Evolutionary conservation across 768 basidiomycete species (phyloP).

Genomic region (Mycena polygramma): DNA sequence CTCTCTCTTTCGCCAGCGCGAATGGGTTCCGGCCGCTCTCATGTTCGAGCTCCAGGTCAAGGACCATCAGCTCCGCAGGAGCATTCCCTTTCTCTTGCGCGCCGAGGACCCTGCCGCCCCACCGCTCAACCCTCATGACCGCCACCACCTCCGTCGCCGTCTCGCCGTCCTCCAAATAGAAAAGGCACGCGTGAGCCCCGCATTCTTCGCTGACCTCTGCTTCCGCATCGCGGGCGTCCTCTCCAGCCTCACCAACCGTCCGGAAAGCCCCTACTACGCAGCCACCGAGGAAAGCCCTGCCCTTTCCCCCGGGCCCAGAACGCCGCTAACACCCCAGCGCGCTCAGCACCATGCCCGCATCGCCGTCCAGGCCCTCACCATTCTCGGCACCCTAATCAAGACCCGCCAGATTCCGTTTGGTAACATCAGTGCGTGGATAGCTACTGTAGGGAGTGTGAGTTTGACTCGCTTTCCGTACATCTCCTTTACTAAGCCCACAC

Average conservation of each 20-base stretch:
- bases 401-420: conserved; percentile 19
- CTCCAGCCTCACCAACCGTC: background rate
- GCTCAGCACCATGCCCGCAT: background rate
- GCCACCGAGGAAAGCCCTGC: background rate
- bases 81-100: conserved; percentile 15
- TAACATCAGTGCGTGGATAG: conserved; percentile 25
- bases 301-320: background rate
- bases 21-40: conserved; percentile 28
- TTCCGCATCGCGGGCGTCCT: conserved; percentile 19
- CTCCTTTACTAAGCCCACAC: background rate
- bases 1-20: conserved; percentile 23
- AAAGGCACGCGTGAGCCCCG: background rate
- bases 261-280: background rate
- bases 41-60: conserved; percentile 12
- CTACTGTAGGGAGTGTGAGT: conserved; percentile 23
- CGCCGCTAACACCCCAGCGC: background rate
- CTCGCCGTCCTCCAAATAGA: conserved; percentile 12
- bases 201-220: conserved; percentile 17
- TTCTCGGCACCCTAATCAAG: conserved; percentile 12
- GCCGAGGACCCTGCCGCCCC: background rate
- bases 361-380: conserved; percentile 27
- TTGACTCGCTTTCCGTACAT: background rate
- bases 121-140: conserved; percentile 8
- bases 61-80: conserved; percentile 23
- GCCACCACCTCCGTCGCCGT: conserved; percentile 16